These are phyloP conservation scores for Chrysophaeum taylorii DNA, from an alignment of 352 stramenopile species.

Conservation along the genomic window DNA sequence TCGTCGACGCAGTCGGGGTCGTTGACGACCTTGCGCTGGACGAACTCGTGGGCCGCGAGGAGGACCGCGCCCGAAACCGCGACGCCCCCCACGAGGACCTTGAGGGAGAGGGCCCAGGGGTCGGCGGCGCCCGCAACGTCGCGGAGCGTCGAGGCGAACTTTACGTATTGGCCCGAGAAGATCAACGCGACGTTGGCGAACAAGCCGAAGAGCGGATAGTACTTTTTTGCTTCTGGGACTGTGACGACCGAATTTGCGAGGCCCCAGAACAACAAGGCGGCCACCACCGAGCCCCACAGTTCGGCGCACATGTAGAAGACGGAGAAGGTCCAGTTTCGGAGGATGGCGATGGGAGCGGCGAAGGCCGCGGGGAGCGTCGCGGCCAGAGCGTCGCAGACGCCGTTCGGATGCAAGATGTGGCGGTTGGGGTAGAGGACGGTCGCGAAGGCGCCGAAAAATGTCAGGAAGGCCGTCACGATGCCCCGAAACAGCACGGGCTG, in stretches of 20 bases:
- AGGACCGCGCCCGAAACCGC: constrained; percentile 41
- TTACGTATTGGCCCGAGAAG: constrained; percentile 66
- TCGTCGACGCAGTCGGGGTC: constrained; percentile 44
- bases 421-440: constrained; percentile 57
- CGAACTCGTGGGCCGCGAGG: constrained; percentile 43
- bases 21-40: constrained; percentile 50
- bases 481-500: constrained; percentile 51
- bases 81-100: constrained; percentile 62
- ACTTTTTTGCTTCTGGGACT: constrained; percentile 69
- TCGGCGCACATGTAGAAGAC: constrained; percentile 73
- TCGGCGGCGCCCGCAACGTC: constrained; percentile 46
- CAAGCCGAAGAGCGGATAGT: constrained; percentile 69
- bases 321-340: constrained; percentile 67
- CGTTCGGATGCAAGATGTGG: constrained; percentile 56
- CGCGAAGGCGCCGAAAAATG: constrained; percentile 62
- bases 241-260: constrained; percentile 69
- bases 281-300: constrained; percentile 67
- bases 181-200: constrained; percentile 68
- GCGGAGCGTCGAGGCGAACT: constrained; percentile 52
- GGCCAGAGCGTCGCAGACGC: constrained; percentile 42
- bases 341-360: constrained; percentile 51
- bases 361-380: constrained; percentile 37
- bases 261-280: constrained; percentile 67
- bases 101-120: constrained; percentile 57
- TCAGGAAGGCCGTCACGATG: constrained; percentile 54